A percentile compares a stretch with the other conserved stretches of the same genome.
Evolutionary conservation across 78 protist genomes (phyloP).

Genomic region (Dictyostelium brefeldianum): DNA sequence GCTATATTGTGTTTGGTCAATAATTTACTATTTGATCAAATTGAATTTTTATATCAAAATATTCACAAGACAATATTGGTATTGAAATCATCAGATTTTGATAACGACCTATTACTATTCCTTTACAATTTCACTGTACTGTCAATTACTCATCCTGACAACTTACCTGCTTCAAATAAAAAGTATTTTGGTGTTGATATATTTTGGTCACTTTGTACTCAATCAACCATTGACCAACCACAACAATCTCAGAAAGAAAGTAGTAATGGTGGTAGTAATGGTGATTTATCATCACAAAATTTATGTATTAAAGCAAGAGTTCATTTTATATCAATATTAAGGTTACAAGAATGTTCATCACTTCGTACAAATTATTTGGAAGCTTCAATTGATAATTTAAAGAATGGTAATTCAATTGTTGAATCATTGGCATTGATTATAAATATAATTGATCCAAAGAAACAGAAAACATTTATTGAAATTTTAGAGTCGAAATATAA

Average conservation of each 20-base stretch:
- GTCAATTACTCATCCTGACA: slow-evolving; percentile 54
- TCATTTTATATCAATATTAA: slow-evolving; percentile 15
- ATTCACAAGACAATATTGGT: slow-evolving; percentile 8
- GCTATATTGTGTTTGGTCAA: slow-evolving; percentile 20
- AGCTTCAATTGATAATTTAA: slow-evolving; percentile 39
- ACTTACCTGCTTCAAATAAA: not conserved
- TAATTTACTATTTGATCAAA: slow-evolving; percentile 2
- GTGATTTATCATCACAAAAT: not conserved
- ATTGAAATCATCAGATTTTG: slow-evolving; percentile 43
- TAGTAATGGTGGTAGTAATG: not conserved
- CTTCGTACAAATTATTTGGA: slow-evolving; percentile 34
- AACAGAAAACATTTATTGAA: slow-evolving; percentile 33
- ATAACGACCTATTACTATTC: slow-evolving; percentile 38
- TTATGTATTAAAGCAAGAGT: slow-evolving; percentile 10
- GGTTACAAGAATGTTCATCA: slow-evolving; percentile 6
- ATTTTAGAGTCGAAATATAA: slow-evolving; percentile 38
- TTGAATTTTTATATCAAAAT: slow-evolving; percentile 46
- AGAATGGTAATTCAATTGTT: not conserved
- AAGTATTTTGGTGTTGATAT: slow-evolving; percentile 55
- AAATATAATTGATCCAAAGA: slow-evolving; percentile 46
- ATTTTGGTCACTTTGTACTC: slow-evolving; percentile 32
- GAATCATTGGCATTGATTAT: slow-evolving; percentile 50
- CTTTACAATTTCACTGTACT: slow-evolving; percentile 30
- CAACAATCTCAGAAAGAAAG: not conserved
- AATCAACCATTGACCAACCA: not conserved